Conservation (phyloP, 345 rosid genomes). For the Tarenaya hassleriana region DNA sequence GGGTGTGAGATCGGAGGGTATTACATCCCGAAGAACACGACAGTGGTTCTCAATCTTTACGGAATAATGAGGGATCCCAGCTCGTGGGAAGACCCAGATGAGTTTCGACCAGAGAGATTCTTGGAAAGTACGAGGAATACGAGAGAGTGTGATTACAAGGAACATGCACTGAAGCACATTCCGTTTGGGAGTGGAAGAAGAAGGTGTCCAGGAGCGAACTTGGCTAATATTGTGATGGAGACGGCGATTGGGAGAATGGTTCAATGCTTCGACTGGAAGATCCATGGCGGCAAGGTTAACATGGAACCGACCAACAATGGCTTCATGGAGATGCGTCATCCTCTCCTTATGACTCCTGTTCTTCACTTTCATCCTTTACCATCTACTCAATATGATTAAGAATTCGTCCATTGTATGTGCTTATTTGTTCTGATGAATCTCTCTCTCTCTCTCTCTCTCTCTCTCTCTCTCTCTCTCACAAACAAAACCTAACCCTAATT, state of each 20-base stretch:
- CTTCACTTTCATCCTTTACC: conserved; percentile 23
- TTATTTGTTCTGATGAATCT: too few relatives aligned
- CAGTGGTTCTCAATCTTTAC: conserved; percentile 3
- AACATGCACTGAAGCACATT: neutral
- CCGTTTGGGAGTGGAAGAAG: conserved; percentile 18
- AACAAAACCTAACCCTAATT: too few relatives aligned
- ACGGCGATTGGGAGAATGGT: neutral
- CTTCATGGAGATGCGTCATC: conserved; percentile 13
- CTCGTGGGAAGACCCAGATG: conserved; percentile 12
- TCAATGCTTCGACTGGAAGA: conserved; percentile 14
- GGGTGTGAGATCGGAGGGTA: conserved; percentile 12
- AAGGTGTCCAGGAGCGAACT: conserved; percentile 10
- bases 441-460: too few relatives aligned
- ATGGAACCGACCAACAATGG: conserved; percentile 14
- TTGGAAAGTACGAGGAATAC: neutral
- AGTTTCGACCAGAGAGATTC: conserved; percentile 16
- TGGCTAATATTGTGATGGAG: conserved; percentile 6
- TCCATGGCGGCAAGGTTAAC: neutral
- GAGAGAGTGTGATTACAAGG: neutral
- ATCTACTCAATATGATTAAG: too few relatives aligned
- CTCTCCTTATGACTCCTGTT: conserved; percentile 15
- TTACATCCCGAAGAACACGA: conserved; percentile 15
- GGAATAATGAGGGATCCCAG: conserved; percentile 22
- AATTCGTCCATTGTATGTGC: too few relatives aligned
- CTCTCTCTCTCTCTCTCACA: too few relatives aligned